Percentiles rank a stretch among this genome's conserved stretches.
phyloP scores from a whole-genome alignment of 202 grass and related monocot genomes.

The Schoenoplectus triqueter region DNA sequence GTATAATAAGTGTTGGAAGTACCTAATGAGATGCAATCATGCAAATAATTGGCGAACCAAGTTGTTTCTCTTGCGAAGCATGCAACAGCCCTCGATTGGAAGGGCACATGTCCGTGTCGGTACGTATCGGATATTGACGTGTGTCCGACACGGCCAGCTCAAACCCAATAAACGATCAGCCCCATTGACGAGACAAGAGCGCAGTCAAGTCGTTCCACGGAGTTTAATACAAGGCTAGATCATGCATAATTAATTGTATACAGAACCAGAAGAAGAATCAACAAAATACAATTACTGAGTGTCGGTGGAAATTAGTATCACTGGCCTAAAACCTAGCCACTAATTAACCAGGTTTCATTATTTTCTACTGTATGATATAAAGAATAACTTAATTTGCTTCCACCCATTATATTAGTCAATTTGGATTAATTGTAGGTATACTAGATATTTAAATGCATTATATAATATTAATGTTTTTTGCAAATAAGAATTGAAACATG shows the following conservation, averaged over 20 bases:
- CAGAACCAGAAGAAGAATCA: neutral
- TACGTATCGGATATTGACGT: neutral
- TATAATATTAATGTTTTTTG: too few relatives aligned
- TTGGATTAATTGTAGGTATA: neutral
- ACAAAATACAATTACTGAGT: neutral
- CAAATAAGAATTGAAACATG: too few relatives aligned
- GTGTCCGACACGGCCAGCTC: neutral
- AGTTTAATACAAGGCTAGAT: neutral
- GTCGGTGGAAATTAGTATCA: neutral
- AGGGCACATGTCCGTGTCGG: neutral
- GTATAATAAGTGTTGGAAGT: conserved; percentile 16
- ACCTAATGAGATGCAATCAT: neutral
- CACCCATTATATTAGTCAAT: neutral
- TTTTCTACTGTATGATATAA: neutral
- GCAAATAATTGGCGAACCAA: conserved; percentile 16
- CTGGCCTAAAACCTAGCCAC: neutral
- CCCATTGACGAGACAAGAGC: neutral
- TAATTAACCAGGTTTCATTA: neutral
- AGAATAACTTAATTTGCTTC: neutral
- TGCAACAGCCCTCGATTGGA: neutral
- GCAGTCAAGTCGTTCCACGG: neutral
- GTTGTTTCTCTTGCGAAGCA: neutral
- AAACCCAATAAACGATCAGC: neutral
- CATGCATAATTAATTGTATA: neutral
- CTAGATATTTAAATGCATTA: too few relatives aligned